Conservation (phyloP, 2,329 filamentous ascomycete genomes). For the Rhynchosporium secalis region DNA sequence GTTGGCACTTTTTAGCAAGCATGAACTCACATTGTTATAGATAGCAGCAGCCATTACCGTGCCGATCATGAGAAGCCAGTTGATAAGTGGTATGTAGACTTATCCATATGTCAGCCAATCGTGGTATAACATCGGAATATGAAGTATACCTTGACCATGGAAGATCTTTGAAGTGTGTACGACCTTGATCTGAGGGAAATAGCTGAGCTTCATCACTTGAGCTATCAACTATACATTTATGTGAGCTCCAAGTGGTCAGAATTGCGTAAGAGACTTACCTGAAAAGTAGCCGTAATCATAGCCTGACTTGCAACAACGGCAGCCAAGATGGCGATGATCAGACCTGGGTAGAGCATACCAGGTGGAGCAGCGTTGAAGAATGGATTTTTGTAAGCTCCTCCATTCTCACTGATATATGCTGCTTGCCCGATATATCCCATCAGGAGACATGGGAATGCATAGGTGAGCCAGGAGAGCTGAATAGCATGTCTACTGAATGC, state of each 20-base stretch:
- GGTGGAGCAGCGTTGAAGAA: constrained; percentile 71
- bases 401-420: constrained; percentile 57
- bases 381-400: constrained; percentile 66
- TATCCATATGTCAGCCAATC: not conserved
- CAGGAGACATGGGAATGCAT: constrained; percentile 64
- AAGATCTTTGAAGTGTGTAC: constrained; percentile 69
- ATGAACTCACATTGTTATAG: constrained; percentile 61
- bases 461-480: constrained; percentile 70
- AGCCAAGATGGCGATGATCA: constrained; percentile 68
- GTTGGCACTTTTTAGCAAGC: not conserved
- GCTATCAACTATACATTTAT: constrained; percentile 51
- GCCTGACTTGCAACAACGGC: constrained; percentile 79
- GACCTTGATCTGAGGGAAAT: constrained; percentile 74
- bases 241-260: not conserved
- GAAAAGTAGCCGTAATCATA: constrained; percentile 75
- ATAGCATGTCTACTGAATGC: constrained; percentile 70
- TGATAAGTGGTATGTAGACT: constrained; percentile 70
- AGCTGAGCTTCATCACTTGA: constrained; percentile 71
- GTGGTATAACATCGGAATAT: not conserved
- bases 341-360: constrained; percentile 65
- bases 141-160: constrained; percentile 57
- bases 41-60: constrained; percentile 70
- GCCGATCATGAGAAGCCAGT: constrained; percentile 75
- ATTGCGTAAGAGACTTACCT: constrained; percentile 41
- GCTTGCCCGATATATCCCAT: constrained; percentile 60